Percentiles rank a stretch among this genome's conserved stretches.
Evolutionary conservation across 805 yeast species (phyloP).

Genomic region (Scheffersomyces coipomensis): DNA sequence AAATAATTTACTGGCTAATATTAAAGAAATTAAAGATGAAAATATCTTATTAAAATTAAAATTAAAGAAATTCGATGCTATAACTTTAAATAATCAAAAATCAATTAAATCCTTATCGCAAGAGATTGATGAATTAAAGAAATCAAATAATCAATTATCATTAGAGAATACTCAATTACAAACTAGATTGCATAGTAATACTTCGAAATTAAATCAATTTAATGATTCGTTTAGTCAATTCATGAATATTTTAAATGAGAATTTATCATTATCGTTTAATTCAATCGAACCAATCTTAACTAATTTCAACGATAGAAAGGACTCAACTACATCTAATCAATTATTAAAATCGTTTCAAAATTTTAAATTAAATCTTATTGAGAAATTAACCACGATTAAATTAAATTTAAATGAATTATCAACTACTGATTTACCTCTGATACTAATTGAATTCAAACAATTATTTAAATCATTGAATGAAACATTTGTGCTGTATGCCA

Average conservation of each 20-base stretch:
- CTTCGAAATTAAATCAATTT: neutral
- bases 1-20: constrained; percentile 25
- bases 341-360: neutral
- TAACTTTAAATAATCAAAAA: neutral
- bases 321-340: neutral
- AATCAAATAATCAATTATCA: neutral
- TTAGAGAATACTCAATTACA: neutral
- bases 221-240: neutral
- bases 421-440: neutral
- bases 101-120: neutral
- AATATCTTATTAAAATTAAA: constrained; percentile 5
- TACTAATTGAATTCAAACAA: neutral
- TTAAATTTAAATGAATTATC: neutral
- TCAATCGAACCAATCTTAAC: neutral
- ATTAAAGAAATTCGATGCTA: constrained; percentile 5
- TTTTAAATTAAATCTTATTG: neutral
- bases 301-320: neutral
- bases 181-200: constrained; percentile 1
- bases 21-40: constrained; percentile 14
- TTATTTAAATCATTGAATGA: neutral
- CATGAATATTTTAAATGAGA: neutral
- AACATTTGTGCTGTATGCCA: neutral
- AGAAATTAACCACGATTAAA: neutral
- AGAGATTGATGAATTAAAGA: neutral
- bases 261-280: neutral